phyloP scores from a whole-genome alignment of 192 early-diverging fungal species.

The Ambispora gerdemannii region DNA sequence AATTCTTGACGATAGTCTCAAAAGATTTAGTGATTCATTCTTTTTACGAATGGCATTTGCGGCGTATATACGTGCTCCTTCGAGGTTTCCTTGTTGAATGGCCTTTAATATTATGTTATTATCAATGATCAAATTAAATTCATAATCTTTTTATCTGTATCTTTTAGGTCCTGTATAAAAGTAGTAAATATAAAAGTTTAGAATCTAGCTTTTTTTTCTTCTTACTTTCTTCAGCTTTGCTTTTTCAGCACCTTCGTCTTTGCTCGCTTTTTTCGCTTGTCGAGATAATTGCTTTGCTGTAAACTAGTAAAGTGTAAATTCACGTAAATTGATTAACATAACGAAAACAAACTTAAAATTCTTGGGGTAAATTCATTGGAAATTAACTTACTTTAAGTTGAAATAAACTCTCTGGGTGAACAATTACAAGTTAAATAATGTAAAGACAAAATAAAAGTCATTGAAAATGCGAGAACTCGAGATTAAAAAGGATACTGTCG shows the following conservation, averaged over 20 bases:
- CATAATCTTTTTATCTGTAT: not conserved
- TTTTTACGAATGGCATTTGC: conserved; percentile 97
- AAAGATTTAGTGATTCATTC: conserved; percentile 87
- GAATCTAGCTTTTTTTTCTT: not conserved
- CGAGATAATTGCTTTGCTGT: conserved; percentile 86
- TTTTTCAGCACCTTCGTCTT: conserved; percentile 81
- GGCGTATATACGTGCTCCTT: conserved; percentile 90
- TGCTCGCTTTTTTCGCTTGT: conserved; percentile 79
- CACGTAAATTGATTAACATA: too few species aligned
- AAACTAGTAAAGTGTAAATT: conserved; percentile 57
- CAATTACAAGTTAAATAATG: too few species aligned
- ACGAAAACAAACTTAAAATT: not conserved
- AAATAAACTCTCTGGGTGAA: conserved; percentile 32
- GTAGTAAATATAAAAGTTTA: not conserved
- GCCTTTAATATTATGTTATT: conserved; percentile 50
- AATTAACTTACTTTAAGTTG: conserved; percentile 30
- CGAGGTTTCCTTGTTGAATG: conserved; percentile 88
- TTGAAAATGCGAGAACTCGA: not conserved
- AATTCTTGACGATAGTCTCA: conserved; percentile 84
- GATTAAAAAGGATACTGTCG: conserved; percentile 7
- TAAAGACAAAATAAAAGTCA: not conserved
- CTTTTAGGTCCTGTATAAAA: too few species aligned
- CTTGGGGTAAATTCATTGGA: not conserved
- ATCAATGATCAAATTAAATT: not conserved
- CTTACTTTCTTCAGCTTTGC: conserved; percentile 84